Base-by-base conservation (phyloP, 2,329 filamentous ascomycete genomes). In the Coniochaeta pulveracea region DNA sequence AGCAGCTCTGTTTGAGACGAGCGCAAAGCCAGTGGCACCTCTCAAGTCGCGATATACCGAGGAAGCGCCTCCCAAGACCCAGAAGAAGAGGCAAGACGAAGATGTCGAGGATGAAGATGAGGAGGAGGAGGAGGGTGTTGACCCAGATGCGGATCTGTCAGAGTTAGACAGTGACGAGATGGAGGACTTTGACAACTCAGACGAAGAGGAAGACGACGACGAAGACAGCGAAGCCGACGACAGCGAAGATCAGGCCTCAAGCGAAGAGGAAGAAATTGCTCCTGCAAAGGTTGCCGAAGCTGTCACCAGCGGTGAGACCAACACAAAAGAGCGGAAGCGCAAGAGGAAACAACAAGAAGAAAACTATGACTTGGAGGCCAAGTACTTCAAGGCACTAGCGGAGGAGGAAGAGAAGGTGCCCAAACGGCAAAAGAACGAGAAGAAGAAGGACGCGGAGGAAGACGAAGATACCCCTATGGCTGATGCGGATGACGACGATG, bases 1-100 rank as follows among this genome's bases (percentile, higher is more conserved):
- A 43, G 67, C 77, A 47, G 76, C 78, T 40, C 66, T 86, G 24
- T 86, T 86, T 58, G 69, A 77, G 37, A 63, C 68, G 37, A 85
- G 81, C 63, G 80, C 64, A 35, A 70, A 70, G 5, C 69, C 71
- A 5, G 64, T 69, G 2, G 57, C 63, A 38, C 61, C 63, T 16
- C 42, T 60, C 1, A 61, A 61, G 41, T 52, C 59, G 16, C 61
- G 64, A 38, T 71, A 72, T 40, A 48, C 54, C 3, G 50, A 55
- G 19, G 39, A 59, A 27, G 46, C 54, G 14, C 46, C 47, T 5
- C 37, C 38, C 9, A 58, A 52, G 38, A 37, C 51, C 19, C 49
- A 27, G 36, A 44, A 46, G 14, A 46, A 45, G 25, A n/a, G n/a
- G n/a, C 36, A 44, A 17, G 45, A 44, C 19, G 42, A 46, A n/a